A percentile compares a stretch with the other conserved stretches of the same genome.
Evolutionary conservation across 2,329 filamentous ascomycete genomes (phyloP).

Genomic region (Phialemoniopsis sp.): DNA sequence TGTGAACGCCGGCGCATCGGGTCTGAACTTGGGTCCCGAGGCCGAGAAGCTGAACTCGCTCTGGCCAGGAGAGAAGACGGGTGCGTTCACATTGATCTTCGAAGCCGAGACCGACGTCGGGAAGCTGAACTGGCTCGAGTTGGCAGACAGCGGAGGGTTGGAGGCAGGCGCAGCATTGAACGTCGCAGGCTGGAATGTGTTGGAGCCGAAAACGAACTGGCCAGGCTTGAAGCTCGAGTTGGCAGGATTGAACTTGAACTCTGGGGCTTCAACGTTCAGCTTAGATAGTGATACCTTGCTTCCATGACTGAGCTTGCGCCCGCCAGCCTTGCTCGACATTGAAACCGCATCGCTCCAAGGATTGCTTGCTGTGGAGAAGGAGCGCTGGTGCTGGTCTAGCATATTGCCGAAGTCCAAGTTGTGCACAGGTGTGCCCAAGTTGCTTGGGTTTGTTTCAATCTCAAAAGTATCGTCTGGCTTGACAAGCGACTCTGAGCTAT

Average conservation of each 20-base stretch:
- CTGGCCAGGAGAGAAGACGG: constrained; percentile 65
- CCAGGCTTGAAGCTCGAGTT: constrained; percentile 42
- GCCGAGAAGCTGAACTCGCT: constrained; percentile 66
- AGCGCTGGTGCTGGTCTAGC: constrained; percentile 46
- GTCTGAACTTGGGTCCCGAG: constrained; percentile 65
- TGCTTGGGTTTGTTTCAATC: constrained; percentile 70
- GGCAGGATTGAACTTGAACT: constrained; percentile 73
- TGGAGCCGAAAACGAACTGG: constrained; percentile 45
- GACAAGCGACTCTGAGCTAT: constrained; percentile 20
- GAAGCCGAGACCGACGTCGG: constrained; percentile 30
- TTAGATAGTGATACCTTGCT: constrained; percentile 71
- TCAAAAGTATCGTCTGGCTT: constrained; percentile 54
- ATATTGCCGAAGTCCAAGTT: constrained; percentile 41
- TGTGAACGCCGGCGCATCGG: constrained; percentile 73
- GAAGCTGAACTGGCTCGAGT: constrained; percentile 35
- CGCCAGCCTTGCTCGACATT: constrained; percentile 25
- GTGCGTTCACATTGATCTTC: constrained; percentile 66
- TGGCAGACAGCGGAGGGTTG: constrained; percentile 24
- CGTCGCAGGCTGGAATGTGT: constrained; percentile 42
- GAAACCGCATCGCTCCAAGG: constrained; percentile 56
- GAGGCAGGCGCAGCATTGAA: constrained; percentile 35
- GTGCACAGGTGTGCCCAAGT: constrained; percentile 61
- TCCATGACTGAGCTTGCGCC: constrained; percentile 50
- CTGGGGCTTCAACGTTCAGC: constrained; percentile 83
- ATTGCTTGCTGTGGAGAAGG: constrained; percentile 55